Percentiles rank a stretch among this genome's conserved stretches.
Conservation (phyloP, 1,284 basidiomycete species). For the Sporisorium scitamineum region DNA sequence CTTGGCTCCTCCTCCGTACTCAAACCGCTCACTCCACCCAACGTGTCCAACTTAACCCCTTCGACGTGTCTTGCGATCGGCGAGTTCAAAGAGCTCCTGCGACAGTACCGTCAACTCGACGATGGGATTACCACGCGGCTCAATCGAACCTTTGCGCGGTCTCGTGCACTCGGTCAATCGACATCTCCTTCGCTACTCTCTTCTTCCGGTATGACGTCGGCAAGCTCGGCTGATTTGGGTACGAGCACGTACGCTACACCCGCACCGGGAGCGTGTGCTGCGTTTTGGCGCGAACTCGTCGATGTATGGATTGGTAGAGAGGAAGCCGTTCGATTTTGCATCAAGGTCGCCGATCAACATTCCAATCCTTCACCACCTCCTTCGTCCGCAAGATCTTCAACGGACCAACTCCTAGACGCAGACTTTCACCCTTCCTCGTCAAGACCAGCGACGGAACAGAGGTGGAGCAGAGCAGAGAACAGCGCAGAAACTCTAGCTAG, state of each 20-base stretch:
- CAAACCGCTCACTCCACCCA: slow-evolving; percentile 34
- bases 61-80: slow-evolving; percentile 51
- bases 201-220: slow-evolving; percentile 21
- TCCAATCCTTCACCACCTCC: neutral
- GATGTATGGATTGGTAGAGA: slow-evolving; percentile 62
- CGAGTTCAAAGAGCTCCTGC: slow-evolving; percentile 62
- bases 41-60: slow-evolving; percentile 51
- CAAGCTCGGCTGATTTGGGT: slow-evolving; percentile 50
- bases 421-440: slow-evolving; percentile 28
- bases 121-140: slow-evolving; percentile 61
- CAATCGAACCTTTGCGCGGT: slow-evolving; percentile 57
- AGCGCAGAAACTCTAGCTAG: slow-evolving; percentile 27
- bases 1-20: slow-evolving; percentile 40
- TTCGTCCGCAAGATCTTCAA: neutral
- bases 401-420: slow-evolving; percentile 44
- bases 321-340: slow-evolving; percentile 60
- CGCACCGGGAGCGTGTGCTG: slow-evolving; percentile 41
- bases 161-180: slow-evolving; percentile 53
- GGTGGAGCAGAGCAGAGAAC: slow-evolving; percentile 38
- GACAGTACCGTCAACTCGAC: slow-evolving; percentile 63
- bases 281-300: slow-evolving; percentile 59
- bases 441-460: neutral
- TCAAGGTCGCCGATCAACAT: slow-evolving; percentile 40
- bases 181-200: slow-evolving; percentile 57
- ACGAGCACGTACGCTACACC: slow-evolving; percentile 55